A percentile compares a stretch with the other conserved stretches of the same genome.
phyloP scores from a whole-genome alignment of 1,284 basidiomycete genomes.

The Xerocomus amazonicus region DNA sequence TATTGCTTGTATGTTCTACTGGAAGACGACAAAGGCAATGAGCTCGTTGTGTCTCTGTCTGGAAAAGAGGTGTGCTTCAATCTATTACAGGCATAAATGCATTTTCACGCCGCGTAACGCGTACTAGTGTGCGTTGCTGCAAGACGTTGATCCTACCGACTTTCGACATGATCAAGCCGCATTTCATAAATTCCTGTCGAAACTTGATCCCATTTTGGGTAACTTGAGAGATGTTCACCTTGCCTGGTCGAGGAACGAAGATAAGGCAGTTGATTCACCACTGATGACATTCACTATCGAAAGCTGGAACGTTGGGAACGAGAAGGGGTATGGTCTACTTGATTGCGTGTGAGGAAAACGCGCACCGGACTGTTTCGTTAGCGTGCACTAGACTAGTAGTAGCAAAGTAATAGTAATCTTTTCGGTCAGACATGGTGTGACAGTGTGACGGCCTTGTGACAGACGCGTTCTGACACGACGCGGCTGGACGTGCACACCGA shows the following conservation, averaged over 20 bases:
- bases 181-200: slow-evolving; percentile 36
- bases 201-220: slow-evolving; percentile 44
- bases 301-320: slow-evolving; percentile 27
- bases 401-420: background rate
- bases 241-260: slow-evolving; percentile 23
- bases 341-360: slow-evolving; percentile 7
- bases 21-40: slow-evolving; percentile 44
- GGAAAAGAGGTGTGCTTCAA: slow-evolving; percentile 39
- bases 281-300: slow-evolving; percentile 30
- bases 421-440: slow-evolving; percentile 2
- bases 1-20: slow-evolving; percentile 49
- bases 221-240: slow-evolving; percentile 33
- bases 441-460: slow-evolving; percentile 25
- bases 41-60: slow-evolving; percentile 43
- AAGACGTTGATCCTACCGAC: slow-evolving; percentile 42
- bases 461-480: slow-evolving; percentile 20
- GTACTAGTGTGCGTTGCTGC: slow-evolving; percentile 41
- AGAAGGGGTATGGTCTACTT: slow-evolving; percentile 25
- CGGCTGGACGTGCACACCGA: slow-evolving; percentile 7
- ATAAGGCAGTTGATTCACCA: slow-evolving; percentile 23
- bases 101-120: background rate
- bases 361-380: background rate
- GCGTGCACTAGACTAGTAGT: too few relatives aligned
- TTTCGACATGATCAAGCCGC: slow-evolving; percentile 39
- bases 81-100: background rate